A percentile compares a stretch with the other conserved stretches of the same genome.
Evolutionary conservation across 768 basidiomycete species (phyloP).

Genomic region (Auricularia sp.): DNA sequence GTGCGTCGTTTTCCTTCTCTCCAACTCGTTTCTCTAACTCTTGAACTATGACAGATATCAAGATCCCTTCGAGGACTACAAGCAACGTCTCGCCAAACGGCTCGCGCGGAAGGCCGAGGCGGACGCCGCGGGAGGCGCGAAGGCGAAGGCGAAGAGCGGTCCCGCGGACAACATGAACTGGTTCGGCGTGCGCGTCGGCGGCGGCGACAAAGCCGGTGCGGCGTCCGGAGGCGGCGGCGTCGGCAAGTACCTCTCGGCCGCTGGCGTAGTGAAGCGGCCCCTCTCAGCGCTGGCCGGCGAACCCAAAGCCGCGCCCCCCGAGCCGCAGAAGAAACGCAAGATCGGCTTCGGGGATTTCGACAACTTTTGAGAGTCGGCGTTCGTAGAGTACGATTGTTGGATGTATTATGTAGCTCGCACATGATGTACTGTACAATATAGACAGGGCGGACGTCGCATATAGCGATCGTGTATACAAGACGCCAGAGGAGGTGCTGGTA

Average conservation of each 20-base stretch:
- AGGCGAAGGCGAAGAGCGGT: conserved; percentile 41
- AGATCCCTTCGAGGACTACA: conserved; percentile 94
- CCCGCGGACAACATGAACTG: conserved; percentile 62
- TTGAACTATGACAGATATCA: conserved; percentile 47
- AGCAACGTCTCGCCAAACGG: conserved; percentile 69
- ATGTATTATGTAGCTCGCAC: background rate
- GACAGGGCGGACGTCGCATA: background rate
- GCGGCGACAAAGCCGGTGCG: conserved; percentile 17
- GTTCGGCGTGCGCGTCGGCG: conserved; percentile 81
- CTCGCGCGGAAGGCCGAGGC: conserved; percentile 49
- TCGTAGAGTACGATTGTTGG: background rate
- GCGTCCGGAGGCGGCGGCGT: conserved; percentile 34
- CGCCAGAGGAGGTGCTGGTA: no score
- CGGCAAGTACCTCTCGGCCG: conserved; percentile 72
- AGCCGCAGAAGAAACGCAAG: conserved; percentile 70
- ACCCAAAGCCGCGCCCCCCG: conserved; percentile 23
- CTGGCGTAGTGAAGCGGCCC: conserved; percentile 26
- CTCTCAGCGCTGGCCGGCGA: conserved; percentile 10
- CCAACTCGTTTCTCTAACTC: background rate
- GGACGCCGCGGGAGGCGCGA: conserved; percentile 23
- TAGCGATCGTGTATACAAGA: no score
- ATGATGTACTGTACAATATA: background rate
- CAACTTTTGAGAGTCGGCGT: conserved; percentile 45
- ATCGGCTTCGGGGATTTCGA: conserved; percentile 89
- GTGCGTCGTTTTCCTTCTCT: conserved; percentile 34